A percentile compares a stretch with the other conserved stretches of the same genome.
Conservation (phyloP, 306 rosid genomes). For the Astragalus membranaceus region DNA sequence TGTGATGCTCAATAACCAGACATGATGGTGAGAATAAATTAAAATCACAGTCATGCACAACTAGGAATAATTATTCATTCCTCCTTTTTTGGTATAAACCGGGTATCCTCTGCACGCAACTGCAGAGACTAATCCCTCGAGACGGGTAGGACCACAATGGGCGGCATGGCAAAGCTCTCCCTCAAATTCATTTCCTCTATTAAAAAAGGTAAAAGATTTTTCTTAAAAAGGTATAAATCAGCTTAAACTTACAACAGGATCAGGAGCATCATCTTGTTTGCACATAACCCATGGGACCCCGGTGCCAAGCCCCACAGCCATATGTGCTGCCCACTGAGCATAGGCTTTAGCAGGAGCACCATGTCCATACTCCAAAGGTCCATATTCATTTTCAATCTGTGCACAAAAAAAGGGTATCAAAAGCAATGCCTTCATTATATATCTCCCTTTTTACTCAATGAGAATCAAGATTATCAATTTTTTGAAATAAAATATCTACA, state of each 20-base stretch:
- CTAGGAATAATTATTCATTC: conserved; percentile 22
- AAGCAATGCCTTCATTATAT: conserved; percentile 8
- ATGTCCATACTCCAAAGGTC: conserved; percentile 82
- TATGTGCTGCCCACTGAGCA: conserved; percentile 84
- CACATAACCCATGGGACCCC: conserved; percentile 99
- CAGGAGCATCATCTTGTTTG: conserved; percentile 99
- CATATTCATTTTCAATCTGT: conserved; percentile 97
- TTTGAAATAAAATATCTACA: background rate
- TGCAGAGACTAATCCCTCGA: too few species aligned
- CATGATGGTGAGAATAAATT: conserved; percentile 16
- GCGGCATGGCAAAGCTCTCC: too few species aligned
- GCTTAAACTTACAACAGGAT: conserved; percentile 71
- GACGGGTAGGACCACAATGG: too few species aligned
- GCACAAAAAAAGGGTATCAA: conserved; percentile 18
- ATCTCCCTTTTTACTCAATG: conserved; percentile 1
- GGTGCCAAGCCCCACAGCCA: conserved; percentile 87
- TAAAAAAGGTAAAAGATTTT: conserved; percentile 7
- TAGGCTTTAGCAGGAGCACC: conserved; percentile 84
- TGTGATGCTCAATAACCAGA: conserved; percentile 12
- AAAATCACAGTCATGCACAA: conserved; percentile 30
- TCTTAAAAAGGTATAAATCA: conserved; percentile 10
- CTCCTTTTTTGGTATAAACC: too few species aligned
- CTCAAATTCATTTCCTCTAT: too few species aligned
- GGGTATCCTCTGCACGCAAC: too few species aligned
- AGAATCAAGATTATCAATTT: background rate